Percentiles rank a stretch among this genome's conserved stretches.
Evolutionary conservation across 2,329 filamentous ascomycete species (phyloP).

Genomic region (Pseudogymnoascus pannorum): DNA sequence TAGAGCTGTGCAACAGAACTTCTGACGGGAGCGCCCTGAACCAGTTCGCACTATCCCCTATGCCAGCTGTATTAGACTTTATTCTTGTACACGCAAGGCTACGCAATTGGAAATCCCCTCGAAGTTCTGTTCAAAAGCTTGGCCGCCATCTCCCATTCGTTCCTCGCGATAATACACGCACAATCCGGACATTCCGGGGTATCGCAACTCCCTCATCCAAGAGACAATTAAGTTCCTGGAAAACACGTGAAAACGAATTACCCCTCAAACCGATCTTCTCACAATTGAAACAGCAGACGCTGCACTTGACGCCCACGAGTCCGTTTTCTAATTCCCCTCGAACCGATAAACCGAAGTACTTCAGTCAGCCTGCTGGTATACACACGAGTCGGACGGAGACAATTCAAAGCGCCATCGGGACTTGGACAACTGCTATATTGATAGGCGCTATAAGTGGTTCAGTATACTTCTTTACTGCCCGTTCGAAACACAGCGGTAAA

Average conservation of each 20-base stretch:
- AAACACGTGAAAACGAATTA: neutral
- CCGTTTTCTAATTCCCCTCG: neutral
- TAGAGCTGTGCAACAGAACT: neutral
- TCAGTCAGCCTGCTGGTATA: neutral
- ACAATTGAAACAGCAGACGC: neutral
- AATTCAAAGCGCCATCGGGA: slow-evolving; percentile 1
- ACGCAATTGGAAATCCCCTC: neutral
- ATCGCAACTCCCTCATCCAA: neutral
- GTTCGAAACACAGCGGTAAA: slow-evolving; percentile 1
- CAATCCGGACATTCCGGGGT: neutral
- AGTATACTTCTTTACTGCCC: neutral
- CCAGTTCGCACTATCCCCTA: neutral
- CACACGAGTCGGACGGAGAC: neutral
- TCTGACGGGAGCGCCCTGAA: neutral
- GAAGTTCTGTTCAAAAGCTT: neutral
- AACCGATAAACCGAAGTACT: neutral
- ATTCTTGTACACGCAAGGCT: slow-evolving; percentile 1
- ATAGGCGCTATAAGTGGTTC: neutral
- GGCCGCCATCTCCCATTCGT: neutral
- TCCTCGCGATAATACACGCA: neutral
- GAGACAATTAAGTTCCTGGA: neutral
- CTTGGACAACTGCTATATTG: slow-evolving; percentile 1
- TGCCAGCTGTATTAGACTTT: neutral
- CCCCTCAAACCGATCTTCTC: neutral
- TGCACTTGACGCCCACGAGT: neutral